Conservation (phyloP, 805 yeast genomes). For the Yamadazyma tumulicola region DNA sequence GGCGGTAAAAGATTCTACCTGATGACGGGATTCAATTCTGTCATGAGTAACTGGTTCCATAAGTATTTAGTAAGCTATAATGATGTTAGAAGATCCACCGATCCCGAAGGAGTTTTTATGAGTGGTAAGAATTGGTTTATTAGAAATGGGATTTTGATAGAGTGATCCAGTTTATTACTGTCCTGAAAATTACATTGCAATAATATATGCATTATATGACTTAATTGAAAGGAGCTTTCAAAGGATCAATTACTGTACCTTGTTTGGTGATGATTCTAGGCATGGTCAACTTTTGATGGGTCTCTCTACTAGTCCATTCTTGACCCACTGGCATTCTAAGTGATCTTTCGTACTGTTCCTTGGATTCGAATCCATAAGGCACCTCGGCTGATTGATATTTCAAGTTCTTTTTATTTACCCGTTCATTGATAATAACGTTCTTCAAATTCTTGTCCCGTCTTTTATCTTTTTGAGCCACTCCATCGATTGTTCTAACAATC, state of each 20-base stretch:
- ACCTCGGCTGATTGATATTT: constrained; percentile 88
- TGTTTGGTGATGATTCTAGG: constrained; percentile 84
- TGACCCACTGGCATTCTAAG: constrained; percentile 95
- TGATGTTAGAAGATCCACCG: constrained; percentile 60
- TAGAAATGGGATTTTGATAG: constrained; percentile 66
- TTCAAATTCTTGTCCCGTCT: constrained; percentile 75
- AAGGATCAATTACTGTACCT: constrained; percentile 87
- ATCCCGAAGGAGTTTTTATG: constrained; percentile 79
- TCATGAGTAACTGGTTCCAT: constrained; percentile 77
- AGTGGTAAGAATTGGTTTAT: constrained; percentile 77
- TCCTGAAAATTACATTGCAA: background rate
- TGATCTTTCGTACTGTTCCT: constrained; percentile 93
- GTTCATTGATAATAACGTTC: constrained; percentile 87
- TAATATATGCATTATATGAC: background rate
- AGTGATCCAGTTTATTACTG: too few relatives aligned
- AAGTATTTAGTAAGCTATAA: constrained; percentile 61
- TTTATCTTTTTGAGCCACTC: constrained; percentile 66
- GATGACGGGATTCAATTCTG: constrained; percentile 75
- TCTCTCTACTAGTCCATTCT: constrained; percentile 88
- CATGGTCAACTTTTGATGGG: constrained; percentile 84
- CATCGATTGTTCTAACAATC: constrained; percentile 68
- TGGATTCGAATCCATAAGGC: constrained; percentile 90
- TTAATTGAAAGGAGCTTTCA: constrained; percentile 77
- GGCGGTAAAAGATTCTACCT: constrained; percentile 55
- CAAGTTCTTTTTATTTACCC: constrained; percentile 74